Conservation (phyloP, 306 rosid genomes). For the Prunus padus region DNA sequence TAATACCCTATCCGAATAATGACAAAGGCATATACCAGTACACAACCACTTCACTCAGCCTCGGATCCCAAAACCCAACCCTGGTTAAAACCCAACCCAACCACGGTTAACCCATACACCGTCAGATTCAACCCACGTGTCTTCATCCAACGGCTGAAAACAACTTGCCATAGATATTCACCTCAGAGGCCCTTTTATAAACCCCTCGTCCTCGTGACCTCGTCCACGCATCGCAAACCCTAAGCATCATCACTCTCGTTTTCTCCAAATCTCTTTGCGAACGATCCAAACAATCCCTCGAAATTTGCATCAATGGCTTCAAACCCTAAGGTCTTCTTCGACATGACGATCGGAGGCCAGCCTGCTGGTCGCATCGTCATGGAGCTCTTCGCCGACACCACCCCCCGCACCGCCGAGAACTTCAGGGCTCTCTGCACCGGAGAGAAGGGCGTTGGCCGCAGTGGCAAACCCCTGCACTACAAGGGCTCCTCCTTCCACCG, state of each 20-base stretch:
- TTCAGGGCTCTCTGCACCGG: constrained; percentile 98
- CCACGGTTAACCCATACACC: constrained; percentile 31
- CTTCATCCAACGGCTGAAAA: constrained; percentile 39
- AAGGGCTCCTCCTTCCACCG: constrained; percentile 87
- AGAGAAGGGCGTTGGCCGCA: constrained; percentile 77
- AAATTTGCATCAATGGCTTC: constrained; percentile 28
- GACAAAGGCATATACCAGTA: constrained; percentile 35
- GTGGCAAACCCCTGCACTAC: constrained; percentile 83
- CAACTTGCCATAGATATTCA: not conserved
- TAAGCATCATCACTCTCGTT: not conserved
- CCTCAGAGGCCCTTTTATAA: constrained; percentile 33
- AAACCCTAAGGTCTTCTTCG: constrained; percentile 80
- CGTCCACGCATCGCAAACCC: constrained; percentile 11
- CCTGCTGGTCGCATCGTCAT: constrained; percentile 69
- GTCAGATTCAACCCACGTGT: constrained; percentile 38
- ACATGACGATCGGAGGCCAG: constrained; percentile 62
- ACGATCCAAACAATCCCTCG: not conserved
- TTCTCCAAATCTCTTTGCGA: not conserved
- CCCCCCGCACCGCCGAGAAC: constrained; percentile 84
- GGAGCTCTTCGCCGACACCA: constrained; percentile 79
- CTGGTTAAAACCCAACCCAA: constrained; percentile 38
- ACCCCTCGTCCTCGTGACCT: not conserved
- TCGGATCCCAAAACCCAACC: constrained; percentile 45
- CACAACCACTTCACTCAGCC: constrained; percentile 3
- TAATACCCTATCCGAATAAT: not conserved